These are phyloP conservation scores for Zoysia pacifica DNA, from an alignment of 176 grass and related monocot species.

Conservation along the genomic window DNA sequence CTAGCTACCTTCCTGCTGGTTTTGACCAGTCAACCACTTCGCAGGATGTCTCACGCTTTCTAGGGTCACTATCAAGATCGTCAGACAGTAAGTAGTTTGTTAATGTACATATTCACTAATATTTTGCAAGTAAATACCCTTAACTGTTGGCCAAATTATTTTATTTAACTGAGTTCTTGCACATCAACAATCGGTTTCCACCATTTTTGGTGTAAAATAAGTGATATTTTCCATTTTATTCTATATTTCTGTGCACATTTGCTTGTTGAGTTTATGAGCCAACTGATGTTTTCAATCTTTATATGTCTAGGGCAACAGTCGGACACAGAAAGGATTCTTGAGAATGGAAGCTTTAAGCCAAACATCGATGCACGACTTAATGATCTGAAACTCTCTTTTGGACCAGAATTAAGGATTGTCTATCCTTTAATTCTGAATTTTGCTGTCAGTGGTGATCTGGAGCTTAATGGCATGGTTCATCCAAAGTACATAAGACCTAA, in stretches of 20 bases:
- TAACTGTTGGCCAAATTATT: slow-evolving; percentile 1
- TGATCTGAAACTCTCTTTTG: slow-evolving; percentile 84
- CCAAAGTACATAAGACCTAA: slow-evolving; percentile 94
- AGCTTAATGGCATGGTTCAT: slow-evolving; percentile 88
- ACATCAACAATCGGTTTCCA: background rate
- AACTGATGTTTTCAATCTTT: slow-evolving; percentile 29
- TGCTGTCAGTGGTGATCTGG: slow-evolving; percentile 87
- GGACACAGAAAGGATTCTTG: slow-evolving; percentile 60
- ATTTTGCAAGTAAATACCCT: slow-evolving; percentile 19
- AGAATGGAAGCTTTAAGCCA: slow-evolving; percentile 64
- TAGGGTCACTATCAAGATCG: slow-evolving; percentile 61
- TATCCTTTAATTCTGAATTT: slow-evolving; percentile 99
- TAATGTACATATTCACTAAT: slow-evolving; percentile 14
- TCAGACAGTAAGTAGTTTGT: slow-evolving; percentile 55
- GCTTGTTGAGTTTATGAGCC: slow-evolving; percentile 21
- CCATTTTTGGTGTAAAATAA: slow-evolving; percentile 16
- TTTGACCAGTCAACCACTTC: slow-evolving; percentile 65
- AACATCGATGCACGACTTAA: slow-evolving; percentile 72
- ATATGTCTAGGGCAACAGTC: slow-evolving; percentile 69
- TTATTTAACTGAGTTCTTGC: slow-evolving; percentile 16
- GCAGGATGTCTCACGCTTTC: slow-evolving; percentile 56
- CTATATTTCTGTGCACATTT: background rate
- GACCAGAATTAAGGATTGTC: slow-evolving; percentile 92
- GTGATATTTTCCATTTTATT: slow-evolving; percentile 1
- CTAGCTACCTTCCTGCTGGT: slow-evolving; percentile 56